A percentile compares a stretch with the other conserved stretches of the same genome.
Evolutionary conservation across 768 basidiomycete species (phyloP).

Genomic region (Sarcodon aspratus): DNA sequence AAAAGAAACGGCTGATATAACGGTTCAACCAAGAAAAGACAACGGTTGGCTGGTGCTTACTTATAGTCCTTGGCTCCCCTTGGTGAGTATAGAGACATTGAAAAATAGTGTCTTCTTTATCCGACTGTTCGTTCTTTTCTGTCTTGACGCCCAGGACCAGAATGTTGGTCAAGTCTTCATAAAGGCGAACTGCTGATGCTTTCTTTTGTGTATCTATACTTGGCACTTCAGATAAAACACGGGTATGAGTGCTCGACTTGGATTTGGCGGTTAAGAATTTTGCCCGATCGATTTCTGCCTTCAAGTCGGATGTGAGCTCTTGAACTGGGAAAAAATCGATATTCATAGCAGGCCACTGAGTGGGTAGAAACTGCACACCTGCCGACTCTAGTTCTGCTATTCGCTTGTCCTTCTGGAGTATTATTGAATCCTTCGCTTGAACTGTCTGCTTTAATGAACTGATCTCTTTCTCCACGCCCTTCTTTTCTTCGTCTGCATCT

Average conservation of each 20-base stretch:
- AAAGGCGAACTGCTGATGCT: conserved; percentile 53
- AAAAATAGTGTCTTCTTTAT: conserved; percentile 48
- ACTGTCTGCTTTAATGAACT: conserved; percentile 28
- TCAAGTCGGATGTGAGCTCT: conserved; percentile 41
- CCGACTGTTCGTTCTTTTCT: conserved; percentile 25
- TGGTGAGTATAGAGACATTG: conserved; percentile 54
- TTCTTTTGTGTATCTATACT: conserved; percentile 23
- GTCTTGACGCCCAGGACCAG: conserved; percentile 54
- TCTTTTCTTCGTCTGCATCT: conserved; percentile 60
- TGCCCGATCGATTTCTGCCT: conserved; percentile 48
- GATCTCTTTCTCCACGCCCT: conserved; percentile 36
- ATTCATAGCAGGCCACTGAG: not conserved
- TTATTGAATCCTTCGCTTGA: conserved; percentile 28
- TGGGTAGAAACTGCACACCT: conserved; percentile 17
- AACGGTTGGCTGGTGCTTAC: not conserved
- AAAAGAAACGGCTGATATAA: not conserved
- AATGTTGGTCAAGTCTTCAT: conserved; percentile 81
- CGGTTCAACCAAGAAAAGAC: not conserved
- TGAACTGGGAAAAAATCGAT: conserved; percentile 27
- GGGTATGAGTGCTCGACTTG: conserved; percentile 19
- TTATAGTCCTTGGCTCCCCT: not conserved
- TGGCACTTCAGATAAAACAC: too few species aligned
- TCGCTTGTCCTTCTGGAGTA: conserved; percentile 32
- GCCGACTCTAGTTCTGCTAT: conserved; percentile 34
- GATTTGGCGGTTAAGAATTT: conserved; percentile 18